Evolutionary conservation across 495 filamentous ascomycete species (phyloP).

Genomic region (Penicillium atrosanguineum): DNA sequence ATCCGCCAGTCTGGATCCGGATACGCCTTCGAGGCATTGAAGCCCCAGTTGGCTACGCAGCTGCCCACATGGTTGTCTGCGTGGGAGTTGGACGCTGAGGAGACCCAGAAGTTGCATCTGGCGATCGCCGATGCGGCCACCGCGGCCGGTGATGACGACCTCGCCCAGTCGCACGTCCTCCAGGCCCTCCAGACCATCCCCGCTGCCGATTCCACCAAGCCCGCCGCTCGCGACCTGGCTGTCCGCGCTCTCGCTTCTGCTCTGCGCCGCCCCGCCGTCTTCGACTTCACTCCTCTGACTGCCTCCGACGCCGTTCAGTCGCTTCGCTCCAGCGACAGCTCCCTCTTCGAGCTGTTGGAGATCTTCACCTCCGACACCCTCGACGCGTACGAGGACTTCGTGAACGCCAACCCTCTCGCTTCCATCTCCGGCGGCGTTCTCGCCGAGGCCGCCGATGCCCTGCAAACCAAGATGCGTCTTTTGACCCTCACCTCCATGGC

Average conservation of each 20-base stretch:
- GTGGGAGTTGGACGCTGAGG: constrained; percentile 81
- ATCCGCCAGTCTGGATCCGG: constrained; percentile 66
- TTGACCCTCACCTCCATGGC: constrained; percentile 89
- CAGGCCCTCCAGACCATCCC: constrained; percentile 82
- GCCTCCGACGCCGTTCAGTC: constrained; percentile 82
- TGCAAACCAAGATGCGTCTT: constrained; percentile 92
- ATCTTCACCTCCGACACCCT: constrained; percentile 90
- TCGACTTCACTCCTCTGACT: constrained; percentile 92
- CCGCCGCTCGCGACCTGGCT: constrained; percentile 75
- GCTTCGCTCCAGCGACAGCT: constrained; percentile 75
- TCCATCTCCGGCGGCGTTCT: constrained; percentile 45
- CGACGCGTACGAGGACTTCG: constrained; percentile 93
- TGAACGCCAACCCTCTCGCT: constrained; percentile 42
- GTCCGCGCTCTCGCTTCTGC: constrained; percentile 81
- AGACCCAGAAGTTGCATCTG: constrained; percentile 76
- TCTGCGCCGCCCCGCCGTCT: constrained; percentile 70
- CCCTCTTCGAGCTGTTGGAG: constrained; percentile 86
- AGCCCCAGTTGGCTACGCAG: constrained; percentile 68
- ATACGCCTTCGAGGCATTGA: constrained; percentile 74
- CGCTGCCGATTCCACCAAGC: constrained; percentile 61
- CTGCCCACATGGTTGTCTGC: constrained; percentile 76
- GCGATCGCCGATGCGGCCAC: constrained; percentile 74
- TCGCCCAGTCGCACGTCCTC: constrained; percentile 78
- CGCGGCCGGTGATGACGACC: constrained; percentile 71
- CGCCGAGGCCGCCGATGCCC: constrained; percentile 66